Conservation (phyloP, 495 filamentous ascomycete species). For the Halenospora varia region DNA sequence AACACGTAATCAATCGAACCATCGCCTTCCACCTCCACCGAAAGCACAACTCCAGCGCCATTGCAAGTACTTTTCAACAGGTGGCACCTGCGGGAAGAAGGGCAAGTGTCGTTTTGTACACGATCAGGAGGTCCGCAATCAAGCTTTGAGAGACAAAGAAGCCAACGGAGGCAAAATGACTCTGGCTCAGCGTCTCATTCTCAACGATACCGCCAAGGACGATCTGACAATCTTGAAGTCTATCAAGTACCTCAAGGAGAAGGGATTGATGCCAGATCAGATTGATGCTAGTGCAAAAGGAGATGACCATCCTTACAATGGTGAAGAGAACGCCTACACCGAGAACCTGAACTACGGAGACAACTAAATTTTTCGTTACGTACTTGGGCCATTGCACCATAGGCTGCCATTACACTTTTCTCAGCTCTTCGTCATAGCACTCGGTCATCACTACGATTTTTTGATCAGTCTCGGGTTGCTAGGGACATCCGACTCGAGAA, state of each 20-base stretch:
- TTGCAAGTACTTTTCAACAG: constrained; percentile 58
- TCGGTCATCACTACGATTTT: no score
- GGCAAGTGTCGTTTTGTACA: constrained; percentile 62
- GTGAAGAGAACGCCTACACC: constrained; percentile 17
- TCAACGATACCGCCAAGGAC: constrained; percentile 55
- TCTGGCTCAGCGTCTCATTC: constrained; percentile 47
- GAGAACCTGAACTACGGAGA: constrained; percentile 24
- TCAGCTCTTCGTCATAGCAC: no score
- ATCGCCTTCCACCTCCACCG: constrained; percentile 27
- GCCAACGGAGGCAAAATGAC: constrained; percentile 52
- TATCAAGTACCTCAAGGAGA: constrained; percentile 45
- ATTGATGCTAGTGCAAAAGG: constrained; percentile 17
- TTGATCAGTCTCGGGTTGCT: not conserved
- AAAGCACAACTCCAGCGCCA: constrained; percentile 49
- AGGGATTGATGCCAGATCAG: constrained; percentile 30
- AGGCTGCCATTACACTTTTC: no score
- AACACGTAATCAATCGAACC: constrained; percentile 29
- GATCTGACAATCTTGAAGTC: constrained; percentile 51
- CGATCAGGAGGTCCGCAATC: constrained; percentile 47
- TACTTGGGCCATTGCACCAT: not conserved
- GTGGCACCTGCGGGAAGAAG: constrained; percentile 58
- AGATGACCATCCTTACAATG: constrained; percentile 11
- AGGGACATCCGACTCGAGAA: not conserved
- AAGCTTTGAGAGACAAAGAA: constrained; percentile 47
- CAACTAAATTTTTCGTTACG: constrained; percentile 5